A percentile compares a stretch with the other conserved stretches of the same genome.
phyloP scores from a whole-genome alignment of 2,329 filamentous ascomycete species.

The Sclerotinia trifoliorum region DNA sequence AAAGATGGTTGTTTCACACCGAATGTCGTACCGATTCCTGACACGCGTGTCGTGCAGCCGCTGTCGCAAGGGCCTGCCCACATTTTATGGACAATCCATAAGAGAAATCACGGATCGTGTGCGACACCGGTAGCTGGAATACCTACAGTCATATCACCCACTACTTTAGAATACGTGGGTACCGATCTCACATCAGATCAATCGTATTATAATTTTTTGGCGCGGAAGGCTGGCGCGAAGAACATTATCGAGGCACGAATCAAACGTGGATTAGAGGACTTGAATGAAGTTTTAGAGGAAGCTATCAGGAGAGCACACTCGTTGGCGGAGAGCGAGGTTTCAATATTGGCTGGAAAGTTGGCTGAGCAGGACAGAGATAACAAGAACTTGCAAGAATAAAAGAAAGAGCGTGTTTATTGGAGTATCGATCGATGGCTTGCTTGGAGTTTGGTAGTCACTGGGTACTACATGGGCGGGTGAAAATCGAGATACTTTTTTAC shows the following conservation, averaged over 20 bases:
- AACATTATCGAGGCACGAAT: not conserved
- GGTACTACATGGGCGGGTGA: not conserved
- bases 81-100: not conserved
- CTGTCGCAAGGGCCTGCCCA: not conserved
- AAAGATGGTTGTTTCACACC: not conserved
- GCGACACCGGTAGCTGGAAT: not conserved
- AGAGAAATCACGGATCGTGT: not conserved
- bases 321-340: not conserved
- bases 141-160: not conserved
- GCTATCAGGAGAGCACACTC: slow-evolving; percentile 2
- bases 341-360: not conserved
- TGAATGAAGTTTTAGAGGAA: not conserved
- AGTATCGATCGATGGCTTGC: too few relatives aligned
- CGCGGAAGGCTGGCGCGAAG: not conserved
- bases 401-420: not conserved
- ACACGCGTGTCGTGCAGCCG: not conserved
- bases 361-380: not conserved
- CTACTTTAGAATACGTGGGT: not conserved
- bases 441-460: not conserved
- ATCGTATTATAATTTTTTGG: not conserved
- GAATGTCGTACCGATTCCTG: not conserved
- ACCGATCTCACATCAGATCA: not conserved
- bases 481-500: not conserved
- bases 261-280: not conserved
- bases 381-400: not conserved